These are phyloP conservation scores for Akanthomyces muscarius DNA, from an alignment of 2,329 filamentous ascomycete species.

Conservation along the genomic window DNA sequence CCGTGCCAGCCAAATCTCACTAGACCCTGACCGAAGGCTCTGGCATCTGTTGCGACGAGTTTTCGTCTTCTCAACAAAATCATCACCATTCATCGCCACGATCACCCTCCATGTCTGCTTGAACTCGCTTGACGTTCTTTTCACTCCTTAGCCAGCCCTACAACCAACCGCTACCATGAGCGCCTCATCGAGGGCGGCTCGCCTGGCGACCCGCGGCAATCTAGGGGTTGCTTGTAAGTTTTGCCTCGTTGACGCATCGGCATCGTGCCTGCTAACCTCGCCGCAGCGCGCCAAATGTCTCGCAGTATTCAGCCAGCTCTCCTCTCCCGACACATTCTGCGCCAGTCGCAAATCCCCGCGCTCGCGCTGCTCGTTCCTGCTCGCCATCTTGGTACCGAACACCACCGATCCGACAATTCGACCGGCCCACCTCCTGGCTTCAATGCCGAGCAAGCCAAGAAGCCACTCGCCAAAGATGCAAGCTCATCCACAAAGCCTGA, in stretches of 20 bases:
- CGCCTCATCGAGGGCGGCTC: slow-evolving; percentile 53
- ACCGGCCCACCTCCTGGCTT: slow-evolving; percentile 79
- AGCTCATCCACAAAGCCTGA: slow-evolving; percentile 32
- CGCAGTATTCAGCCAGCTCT: slow-evolving; percentile 44
- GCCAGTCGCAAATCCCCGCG: slow-evolving; percentile 45
- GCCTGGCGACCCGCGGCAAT: slow-evolving; percentile 51
- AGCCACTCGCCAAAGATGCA: slow-evolving; percentile 63
- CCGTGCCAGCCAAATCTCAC: slow-evolving; percentile 16
- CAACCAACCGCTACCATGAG: slow-evolving; percentile 41
- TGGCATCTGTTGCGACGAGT: slow-evolving; percentile 10
- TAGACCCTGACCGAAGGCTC: slow-evolving; percentile 12
- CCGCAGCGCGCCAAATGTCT: slow-evolving; percentile 43
- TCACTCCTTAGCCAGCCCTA: background rate
- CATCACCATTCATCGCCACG: slow-evolving; percentile 8
- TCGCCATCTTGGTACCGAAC: slow-evolving; percentile 56
- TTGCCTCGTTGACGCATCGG: slow-evolving; percentile 7
- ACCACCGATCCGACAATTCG: slow-evolving; percentile 47
- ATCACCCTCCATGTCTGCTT: slow-evolving; percentile 1
- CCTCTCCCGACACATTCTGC: slow-evolving; percentile 44
- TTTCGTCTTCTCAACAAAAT: slow-evolving; percentile 14
- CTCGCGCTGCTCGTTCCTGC: slow-evolving; percentile 55
- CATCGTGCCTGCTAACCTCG: slow-evolving; percentile 21
- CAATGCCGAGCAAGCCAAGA: slow-evolving; percentile 85
- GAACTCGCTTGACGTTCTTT: background rate
- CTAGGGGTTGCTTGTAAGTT: slow-evolving; percentile 46